Percentiles rank a stretch among this genome's conserved stretches.
Evolutionary conservation across 2,329 filamentous ascomycete genomes (phyloP).

Genomic region (Sclerotinia glacialis): DNA sequence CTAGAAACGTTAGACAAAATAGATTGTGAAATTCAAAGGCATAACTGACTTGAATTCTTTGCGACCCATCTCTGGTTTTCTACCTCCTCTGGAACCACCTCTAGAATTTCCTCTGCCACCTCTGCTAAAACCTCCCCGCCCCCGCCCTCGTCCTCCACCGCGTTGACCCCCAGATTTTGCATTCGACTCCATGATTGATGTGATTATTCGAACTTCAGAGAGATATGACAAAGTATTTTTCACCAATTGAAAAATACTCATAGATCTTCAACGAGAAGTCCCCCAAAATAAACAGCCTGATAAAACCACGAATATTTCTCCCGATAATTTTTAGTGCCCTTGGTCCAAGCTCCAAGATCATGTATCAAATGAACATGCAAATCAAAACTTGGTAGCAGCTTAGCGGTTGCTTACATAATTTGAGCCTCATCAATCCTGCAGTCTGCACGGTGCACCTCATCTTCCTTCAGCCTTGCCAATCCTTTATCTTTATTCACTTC

Average conservation of each 20-base stretch:
- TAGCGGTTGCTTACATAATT: conserved; percentile 1
- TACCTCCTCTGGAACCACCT: conserved; percentile 47
- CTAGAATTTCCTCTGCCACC: conserved; percentile 43
- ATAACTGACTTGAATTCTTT: conserved; percentile 59
- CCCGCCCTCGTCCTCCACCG: conserved; percentile 28
- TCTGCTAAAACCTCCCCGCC: conserved; percentile 27
- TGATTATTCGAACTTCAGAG: conserved; percentile 16
- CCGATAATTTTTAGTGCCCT: background rate
- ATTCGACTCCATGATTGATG: conserved; percentile 24
- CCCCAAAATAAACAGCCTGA: background rate
- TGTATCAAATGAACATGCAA: background rate
- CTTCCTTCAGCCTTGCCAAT: conserved; percentile 10
- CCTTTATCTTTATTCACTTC: background rate
- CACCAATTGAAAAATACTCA: conserved; percentile 7
- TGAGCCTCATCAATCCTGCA: background rate
- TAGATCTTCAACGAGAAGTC: background rate
- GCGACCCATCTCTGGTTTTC: conserved; percentile 66
- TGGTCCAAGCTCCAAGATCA: background rate
- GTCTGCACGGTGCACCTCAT: background rate
- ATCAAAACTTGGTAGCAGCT: background rate
- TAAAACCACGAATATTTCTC: conserved; percentile 10
- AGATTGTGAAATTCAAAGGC: conserved; percentile 13
- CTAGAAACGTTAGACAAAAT: conserved; percentile 50
- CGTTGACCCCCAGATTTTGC: conserved; percentile 23
- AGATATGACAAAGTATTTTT: background rate